Evolutionary conservation across 768 basidiomycete species (phyloP).

Genomic region (Nidularia pulvinata): DNA sequence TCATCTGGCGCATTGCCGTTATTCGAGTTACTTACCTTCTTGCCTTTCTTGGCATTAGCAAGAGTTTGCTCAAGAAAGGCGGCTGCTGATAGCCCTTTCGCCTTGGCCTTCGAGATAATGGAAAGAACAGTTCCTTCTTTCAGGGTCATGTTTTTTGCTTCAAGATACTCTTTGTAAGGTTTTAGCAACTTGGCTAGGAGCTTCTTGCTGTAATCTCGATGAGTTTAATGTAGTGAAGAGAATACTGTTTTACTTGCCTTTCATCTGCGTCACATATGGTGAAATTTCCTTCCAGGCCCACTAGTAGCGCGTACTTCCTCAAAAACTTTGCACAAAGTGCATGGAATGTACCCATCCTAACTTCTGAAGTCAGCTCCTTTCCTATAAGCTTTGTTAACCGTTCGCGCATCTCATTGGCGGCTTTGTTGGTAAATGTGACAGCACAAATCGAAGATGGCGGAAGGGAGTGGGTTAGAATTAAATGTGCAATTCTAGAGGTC

Average conservation of each 20-base stretch:
- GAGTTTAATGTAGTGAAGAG: conserved; percentile 1
- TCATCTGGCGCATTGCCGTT: conserved; percentile 8
- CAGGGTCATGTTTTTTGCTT: conserved; percentile 43
- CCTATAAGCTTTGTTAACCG: conserved; percentile 72
- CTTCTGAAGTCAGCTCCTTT: conserved; percentile 43
- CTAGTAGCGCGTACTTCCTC: conserved; percentile 55
- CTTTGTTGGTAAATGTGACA: conserved; percentile 90
- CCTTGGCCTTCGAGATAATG: conserved; percentile 76
- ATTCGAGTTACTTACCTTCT: conserved; percentile 4
- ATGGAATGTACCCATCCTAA: conserved; percentile 81
- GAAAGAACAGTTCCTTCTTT: conserved; percentile 56
- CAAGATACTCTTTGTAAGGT: conserved; percentile 45
- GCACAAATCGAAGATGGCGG: conserved; percentile 66
- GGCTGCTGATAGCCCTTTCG: conserved; percentile 57
- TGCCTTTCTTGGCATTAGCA: conserved; percentile 10
- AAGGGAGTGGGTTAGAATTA: conserved; percentile 53
- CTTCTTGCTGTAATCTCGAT: conserved; percentile 52
- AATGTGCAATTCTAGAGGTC: conserved; percentile 66
- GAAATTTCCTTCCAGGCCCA: conserved; percentile 72
- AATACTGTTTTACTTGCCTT: conserved; percentile 38
- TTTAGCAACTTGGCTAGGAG: conserved; percentile 61
- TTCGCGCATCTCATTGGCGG: conserved; percentile 83
- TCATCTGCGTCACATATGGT: conserved; percentile 83
- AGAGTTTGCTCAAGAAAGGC: conserved; percentile 25
- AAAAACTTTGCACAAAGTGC: conserved; percentile 74